These are phyloP conservation scores for Aureobasidium lini DNA, from an alignment of 2,329 filamentous ascomycete species.

Conservation along the genomic window DNA sequence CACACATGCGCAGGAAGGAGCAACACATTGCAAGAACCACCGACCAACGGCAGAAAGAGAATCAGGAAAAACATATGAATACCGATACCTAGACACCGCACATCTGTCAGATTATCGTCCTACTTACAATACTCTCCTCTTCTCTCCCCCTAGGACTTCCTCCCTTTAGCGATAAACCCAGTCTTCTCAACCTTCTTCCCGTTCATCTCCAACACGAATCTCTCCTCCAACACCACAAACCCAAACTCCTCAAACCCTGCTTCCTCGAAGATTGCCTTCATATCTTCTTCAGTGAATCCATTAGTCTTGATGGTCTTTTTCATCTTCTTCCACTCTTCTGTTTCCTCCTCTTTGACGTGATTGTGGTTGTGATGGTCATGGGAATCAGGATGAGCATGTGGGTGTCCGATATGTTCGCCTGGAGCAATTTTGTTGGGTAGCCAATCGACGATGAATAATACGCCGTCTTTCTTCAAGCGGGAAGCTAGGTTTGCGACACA, in stretches of 20 bases:
- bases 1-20: too few species aligned
- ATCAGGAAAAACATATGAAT: neutral
- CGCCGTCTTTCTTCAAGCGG: constrained; percentile 22
- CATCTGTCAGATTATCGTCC: too few species aligned
- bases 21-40: too few species aligned
- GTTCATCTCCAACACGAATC: constrained; percentile 23
- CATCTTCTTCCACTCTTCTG: constrained; percentile 20
- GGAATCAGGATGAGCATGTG: neutral
- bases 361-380: too few species aligned
- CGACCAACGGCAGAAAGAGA: too few species aligned
- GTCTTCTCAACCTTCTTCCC: constrained; percentile 21
- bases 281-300: constrained; percentile 23
- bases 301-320: constrained; percentile 27
- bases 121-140: too few species aligned
- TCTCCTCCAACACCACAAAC: constrained; percentile 23
- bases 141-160: constrained; percentile 10
- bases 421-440: constrained; percentile 18
- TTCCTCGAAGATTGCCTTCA: constrained; percentile 22
- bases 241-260: constrained; percentile 26
- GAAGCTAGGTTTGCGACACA: constrained; percentile 23
- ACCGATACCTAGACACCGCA: neutral
- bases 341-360: neutral
- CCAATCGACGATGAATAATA: constrained; percentile 26
- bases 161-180: constrained; percentile 27
- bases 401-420: neutral